Base-by-base conservation (phyloP, 495 filamentous ascomycete species). In the Annulohypoxylon moriforme region DNA sequence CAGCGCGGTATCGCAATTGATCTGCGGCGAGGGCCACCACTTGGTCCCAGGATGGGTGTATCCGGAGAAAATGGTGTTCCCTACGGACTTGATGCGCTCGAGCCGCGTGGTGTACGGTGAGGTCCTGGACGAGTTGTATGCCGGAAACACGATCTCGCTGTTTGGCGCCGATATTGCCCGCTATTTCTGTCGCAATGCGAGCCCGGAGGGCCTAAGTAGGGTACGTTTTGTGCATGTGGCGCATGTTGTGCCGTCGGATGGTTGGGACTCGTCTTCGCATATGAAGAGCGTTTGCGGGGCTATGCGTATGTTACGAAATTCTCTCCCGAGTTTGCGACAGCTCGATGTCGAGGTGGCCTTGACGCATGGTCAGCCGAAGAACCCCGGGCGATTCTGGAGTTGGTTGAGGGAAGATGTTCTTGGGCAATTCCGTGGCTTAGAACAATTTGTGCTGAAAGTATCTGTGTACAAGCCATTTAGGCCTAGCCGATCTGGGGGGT, bases 311-410 rank as follows among this genome's bases (percentile, higher is more conserved):
- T 60, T 75, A 7, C 24, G 33, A 7, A 20, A 58, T 10, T 44
- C 42, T 2, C 49, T 67, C n/a, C 42, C 50, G n/a, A 33, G 24
- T 24, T 55, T 75, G 16, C 14, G 9, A 24, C 72, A 75, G 52
- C 60, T 75, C 5, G 72, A 75, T 42, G 24, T 75, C 16, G 72
- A 75, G 44, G 59, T 75, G 2, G 68, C 50, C 34, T 20, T 75
- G 8, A 16, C 33, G 8, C 72, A 64, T 64, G 52, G 68, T 13
- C 72, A 71, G 20, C 72, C 72, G 31, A 64, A 64, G 59, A 31
- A 71, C 5, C 46, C 72, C 13, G 16, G 34, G 18, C 62, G 60
- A 10, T 64, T 75, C 18, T 75, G 68, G 68, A 22, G 3, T 13
- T 75, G 68, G 72, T 16, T 75, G 47, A 64, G 22, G 34, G 46